Evolutionary conservation across 2,329 filamentous ascomycete genomes (phyloP), one percentile per base, ranked within the genome.

Genomic region (Lanzia echinophila): DNA sequence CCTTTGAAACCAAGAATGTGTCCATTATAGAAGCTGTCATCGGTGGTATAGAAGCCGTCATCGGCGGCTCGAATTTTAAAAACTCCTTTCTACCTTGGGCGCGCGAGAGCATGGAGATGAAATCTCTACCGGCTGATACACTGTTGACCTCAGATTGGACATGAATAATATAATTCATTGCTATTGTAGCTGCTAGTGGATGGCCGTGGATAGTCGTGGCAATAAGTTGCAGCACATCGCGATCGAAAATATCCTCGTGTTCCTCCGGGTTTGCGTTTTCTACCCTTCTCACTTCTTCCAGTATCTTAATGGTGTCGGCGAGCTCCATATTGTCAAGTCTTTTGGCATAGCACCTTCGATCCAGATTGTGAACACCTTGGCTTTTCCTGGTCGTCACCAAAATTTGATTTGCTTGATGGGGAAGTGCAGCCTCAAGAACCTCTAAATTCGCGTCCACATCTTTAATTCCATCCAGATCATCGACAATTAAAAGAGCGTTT

Each of bases 161-260:
- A 11, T 7, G 32, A 2, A 39, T 49, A 32, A 49, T 49, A 39
- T 49, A 49, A 11, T 20, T 49, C 36, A 49, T 49, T 17, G 47
- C 47, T 38, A 41, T 28, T 5, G n/a, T 34, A 11, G 47, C 47
- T 24, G 47, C 47, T 15, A 49, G 36, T 6, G 47, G 34, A 31
- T 38, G 33, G 3, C 34, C 47, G n/a, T 49, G 15, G 3, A 49
- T 22, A 7, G 20, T 6, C 17, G 24, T 38, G n/a, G 47, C 47
- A 22, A 49, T 31, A 28, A 13, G 17, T 19, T 36, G 34, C 22
- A 49, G 20, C 11, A 31, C 6, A 19, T 49, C 19, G 19, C 2
- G 5, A 28, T 49, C n/a, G 12, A 28, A 28, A 28, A 28, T 4
- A 8, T 28, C 24, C 24, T 4, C 24, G 8, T 28, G 24, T 28